Evolutionary conservation across 2,329 filamentous ascomycete species (phyloP), one percentile per base, ranked within the genome.

Genomic region (Aspergillus fijiensis): DNA sequence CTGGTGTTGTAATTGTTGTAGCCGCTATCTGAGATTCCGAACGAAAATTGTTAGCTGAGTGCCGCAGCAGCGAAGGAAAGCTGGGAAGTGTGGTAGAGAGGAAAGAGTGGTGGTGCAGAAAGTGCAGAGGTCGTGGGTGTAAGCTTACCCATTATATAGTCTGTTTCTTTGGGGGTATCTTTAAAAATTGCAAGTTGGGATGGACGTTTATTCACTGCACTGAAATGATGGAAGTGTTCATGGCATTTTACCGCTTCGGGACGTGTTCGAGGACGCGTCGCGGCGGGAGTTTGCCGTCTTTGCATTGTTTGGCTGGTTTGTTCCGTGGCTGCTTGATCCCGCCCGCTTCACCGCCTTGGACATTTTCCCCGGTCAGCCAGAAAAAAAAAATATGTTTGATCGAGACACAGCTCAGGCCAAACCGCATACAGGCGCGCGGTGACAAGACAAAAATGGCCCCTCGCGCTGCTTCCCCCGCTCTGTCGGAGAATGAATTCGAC

Each of bases 401-500:
- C 23, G 33, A 6, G 10, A 11, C 10, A 35, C 5, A 35, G 2
- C 5, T 47, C 42, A 48, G 48, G 21, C 35, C 16, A 12, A 23
- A 23, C n/a, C 33, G 33, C 27, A 45, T 27, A 35, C 31, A 53
- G 50, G 47, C 39, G 27, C 31, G 33, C 29, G 27, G 19, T 31
- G 55, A 12, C 29, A 51, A 51, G 21, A 16, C 63, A 61, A 77
- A 52, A 39, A 96, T 96, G 91, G 83, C 84, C 78, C 82, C 82
- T 74, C 88, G 91, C 60, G 87, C 86, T 71, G 84, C 84, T 59
- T 98, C 95, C 49, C 95, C 94, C 61, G 87, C 92, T 52, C 82
- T 85, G 60, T 98, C 94, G 53, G 94, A 98, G 78, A 90, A 88
- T 66, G 95, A 96, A 72, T 87, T 96, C 71, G 95, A 99, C 71